A percentile compares a stretch with the other conserved stretches of the same genome.
Conservation (phyloP, 2,329 filamentous ascomycete species). For the Hypoxylon sp. region DNA sequence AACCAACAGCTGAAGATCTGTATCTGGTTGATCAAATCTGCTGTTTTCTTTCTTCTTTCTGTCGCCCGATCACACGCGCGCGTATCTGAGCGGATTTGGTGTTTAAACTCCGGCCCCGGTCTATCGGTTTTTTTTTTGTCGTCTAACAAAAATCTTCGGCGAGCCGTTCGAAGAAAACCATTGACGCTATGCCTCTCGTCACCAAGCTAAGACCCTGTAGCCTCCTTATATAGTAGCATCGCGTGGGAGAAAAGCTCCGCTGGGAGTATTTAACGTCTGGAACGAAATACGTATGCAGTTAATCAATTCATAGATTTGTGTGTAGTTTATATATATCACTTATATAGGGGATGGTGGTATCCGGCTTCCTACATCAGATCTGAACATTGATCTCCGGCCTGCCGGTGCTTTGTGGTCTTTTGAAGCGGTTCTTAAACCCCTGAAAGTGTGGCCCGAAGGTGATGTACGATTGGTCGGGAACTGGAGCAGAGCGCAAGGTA, state of each 20-base stretch:
- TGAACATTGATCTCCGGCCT: conserved; percentile 36
- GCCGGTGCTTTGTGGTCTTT: conserved; percentile 21
- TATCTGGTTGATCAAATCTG: conserved; percentile 24
- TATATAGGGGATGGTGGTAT: conserved; percentile 32
- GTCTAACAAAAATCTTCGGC: too few species aligned
- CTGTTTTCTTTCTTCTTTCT: too few species aligned
- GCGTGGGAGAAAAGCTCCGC: conserved; percentile 24
- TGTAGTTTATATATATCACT: too few species aligned
- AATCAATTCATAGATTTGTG: conserved; percentile 7
- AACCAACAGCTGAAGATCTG: conserved; percentile 3
- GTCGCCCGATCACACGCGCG: conserved; percentile 6
- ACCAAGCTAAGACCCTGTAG: background rate
- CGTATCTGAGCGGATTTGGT: conserved; percentile 8
- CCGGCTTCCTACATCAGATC: conserved; percentile 35
- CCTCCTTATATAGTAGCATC: too few species aligned
- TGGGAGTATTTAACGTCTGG: background rate
- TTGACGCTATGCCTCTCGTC: too few species aligned
- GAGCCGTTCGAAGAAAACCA: too few species aligned
- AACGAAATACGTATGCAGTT: conserved; percentile 1
- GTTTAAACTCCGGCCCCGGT: conserved; percentile 4
- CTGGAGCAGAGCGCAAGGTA: conserved; percentile 8
- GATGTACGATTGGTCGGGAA: conserved; percentile 24
- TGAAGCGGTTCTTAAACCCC: conserved; percentile 20
- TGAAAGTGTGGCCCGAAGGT: conserved; percentile 20
- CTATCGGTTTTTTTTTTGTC: too few species aligned